Evolutionary conservation across 192 early-diverging fungal species (phyloP).

Genomic region (Physocladia obscura): DNA sequence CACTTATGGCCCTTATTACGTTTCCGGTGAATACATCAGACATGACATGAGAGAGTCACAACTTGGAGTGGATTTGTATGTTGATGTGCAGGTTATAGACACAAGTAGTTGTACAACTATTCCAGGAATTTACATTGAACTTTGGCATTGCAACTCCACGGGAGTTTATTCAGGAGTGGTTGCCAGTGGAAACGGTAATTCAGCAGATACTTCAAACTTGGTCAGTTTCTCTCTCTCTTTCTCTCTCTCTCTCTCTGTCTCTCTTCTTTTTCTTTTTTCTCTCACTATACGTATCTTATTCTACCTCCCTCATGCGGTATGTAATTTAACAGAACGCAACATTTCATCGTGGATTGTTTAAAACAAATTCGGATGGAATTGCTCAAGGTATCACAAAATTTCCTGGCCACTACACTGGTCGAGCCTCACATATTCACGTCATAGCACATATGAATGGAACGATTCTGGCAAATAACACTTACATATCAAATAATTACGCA

Average conservation of each 20-base stretch:
- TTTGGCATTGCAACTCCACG: background rate
- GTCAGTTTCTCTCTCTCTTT: background rate
- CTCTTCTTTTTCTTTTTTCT: no score
- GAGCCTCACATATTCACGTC: background rate
- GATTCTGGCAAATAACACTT: background rate
- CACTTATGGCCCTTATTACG: background rate
- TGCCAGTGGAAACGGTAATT: background rate
- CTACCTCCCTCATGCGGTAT: no score
- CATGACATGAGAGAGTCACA: background rate
- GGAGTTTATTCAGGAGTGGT: background rate
- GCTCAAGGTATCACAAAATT: background rate
- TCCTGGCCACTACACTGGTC: background rate
- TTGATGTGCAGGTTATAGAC: background rate
- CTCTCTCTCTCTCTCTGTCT: no score
- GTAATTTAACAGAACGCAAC: background rate
- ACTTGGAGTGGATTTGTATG: background rate
- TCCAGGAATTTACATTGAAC: background rate
- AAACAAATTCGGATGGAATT: background rate
- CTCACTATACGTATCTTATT: background rate
- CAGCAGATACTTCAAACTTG: background rate
- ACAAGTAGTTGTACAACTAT: background rate
- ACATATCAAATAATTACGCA: background rate
- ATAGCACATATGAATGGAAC: background rate
- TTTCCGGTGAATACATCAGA: background rate
- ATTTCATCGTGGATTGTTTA: background rate